Evolutionary conservation across 768 basidiomycete genomes (phyloP).

Genomic region (Glaciozyma antarctica): DNA sequence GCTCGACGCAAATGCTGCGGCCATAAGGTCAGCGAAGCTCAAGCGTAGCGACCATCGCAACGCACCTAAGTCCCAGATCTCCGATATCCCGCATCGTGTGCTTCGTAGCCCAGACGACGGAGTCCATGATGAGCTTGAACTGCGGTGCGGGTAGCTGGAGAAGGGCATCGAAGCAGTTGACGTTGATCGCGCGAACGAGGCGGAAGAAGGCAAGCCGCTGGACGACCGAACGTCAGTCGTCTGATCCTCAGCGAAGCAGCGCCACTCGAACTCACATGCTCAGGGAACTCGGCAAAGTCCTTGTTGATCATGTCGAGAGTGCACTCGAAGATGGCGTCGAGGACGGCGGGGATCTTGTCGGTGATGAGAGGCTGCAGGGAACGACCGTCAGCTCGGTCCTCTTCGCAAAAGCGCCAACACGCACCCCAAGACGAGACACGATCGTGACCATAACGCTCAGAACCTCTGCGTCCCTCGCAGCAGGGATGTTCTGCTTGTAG

Average conservation of each 20-base stretch:
- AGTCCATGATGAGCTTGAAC: conserved; percentile 97
- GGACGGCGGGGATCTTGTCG: conserved; percentile 84
- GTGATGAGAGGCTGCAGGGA: conserved; percentile 63
- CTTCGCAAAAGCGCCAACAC: conserved; percentile 36
- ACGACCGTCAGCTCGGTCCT: not conserved
- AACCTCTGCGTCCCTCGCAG: conserved; percentile 91
- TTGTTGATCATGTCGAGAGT: conserved; percentile 98
- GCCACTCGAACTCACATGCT: conserved; percentile 38
- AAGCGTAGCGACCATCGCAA: not conserved
- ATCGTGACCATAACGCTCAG: conserved; percentile 96
- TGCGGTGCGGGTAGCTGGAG: conserved; percentile 57
- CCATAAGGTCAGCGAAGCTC: not conserved
- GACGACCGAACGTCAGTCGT: not conserved
- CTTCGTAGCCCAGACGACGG: conserved; percentile 99
- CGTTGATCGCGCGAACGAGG: conserved; percentile 80
- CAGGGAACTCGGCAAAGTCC: conserved; percentile 96
- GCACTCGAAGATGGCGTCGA: conserved; percentile 94
- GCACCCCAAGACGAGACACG: conserved; percentile 72
- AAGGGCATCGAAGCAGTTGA: conserved; percentile 82
- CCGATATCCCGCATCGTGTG: conserved; percentile 98
- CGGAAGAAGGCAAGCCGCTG: conserved; percentile 93
- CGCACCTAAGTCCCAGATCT: conserved; percentile 54
- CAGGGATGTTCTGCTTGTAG: conserved; percentile 86
- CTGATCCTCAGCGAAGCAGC: not conserved
- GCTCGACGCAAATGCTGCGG: conserved; percentile 69